Conservation (phyloP, 768 basidiomycete species). For the Agaricus sinodeliciosus region DNA sequence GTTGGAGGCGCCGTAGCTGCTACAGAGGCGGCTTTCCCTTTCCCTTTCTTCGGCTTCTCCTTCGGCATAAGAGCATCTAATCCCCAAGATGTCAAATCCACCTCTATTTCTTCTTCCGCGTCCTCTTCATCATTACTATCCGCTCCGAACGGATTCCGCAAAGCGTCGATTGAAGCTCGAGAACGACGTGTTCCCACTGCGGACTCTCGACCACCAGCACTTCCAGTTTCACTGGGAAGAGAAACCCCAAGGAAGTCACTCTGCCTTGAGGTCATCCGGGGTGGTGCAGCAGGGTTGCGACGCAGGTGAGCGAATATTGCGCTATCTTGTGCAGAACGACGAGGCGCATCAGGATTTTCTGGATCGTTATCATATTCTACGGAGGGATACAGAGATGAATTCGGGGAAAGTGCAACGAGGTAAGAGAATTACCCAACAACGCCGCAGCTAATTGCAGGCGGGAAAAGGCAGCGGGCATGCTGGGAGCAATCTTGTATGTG, state of each 20-base stretch:
- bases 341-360: constrained; percentile 52
- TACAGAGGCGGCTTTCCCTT: constrained; percentile 31
- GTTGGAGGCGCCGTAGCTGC: constrained; percentile 21
- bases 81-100: constrained; percentile 82
- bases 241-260: constrained; percentile 67
- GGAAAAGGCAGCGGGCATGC: constrained; percentile 53
- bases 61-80: constrained; percentile 71
- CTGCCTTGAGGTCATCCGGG: constrained; percentile 35
- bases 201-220: constrained; percentile 39
- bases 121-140: constrained; percentile 48
- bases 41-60: constrained; percentile 46
- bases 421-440: constrained; percentile 54
- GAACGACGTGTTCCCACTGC: constrained; percentile 44
- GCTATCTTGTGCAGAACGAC: constrained; percentile 70
- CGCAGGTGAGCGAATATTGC: constrained; percentile 82
- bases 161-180: constrained; percentile 50
- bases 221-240: constrained; percentile 55
- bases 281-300: constrained; percentile 42
- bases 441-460: constrained; percentile 85
- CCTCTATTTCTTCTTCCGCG: constrained; percentile 51
- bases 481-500: neutral
- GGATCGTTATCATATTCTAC: constrained; percentile 89
- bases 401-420: constrained; percentile 2
- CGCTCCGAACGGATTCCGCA: constrained; percentile 71
- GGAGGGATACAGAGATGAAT: neutral